A percentile compares a stretch with the other conserved stretches of the same genome.
phyloP scores from a whole-genome alignment of 2,329 filamentous ascomycete species.

The Clathrospora elynae region DNA sequence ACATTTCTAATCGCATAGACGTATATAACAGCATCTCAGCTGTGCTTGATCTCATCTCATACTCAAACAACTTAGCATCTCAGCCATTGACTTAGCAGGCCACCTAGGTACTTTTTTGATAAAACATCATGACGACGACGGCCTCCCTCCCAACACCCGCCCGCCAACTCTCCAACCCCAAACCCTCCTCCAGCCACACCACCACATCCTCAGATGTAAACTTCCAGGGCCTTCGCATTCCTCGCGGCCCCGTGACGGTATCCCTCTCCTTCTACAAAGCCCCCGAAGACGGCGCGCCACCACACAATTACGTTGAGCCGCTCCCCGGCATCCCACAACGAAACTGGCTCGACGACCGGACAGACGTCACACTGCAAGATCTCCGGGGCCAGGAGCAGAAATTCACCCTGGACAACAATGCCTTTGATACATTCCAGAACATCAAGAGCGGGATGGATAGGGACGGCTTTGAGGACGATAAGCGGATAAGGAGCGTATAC shows the following conservation, averaged over 20 bases:
- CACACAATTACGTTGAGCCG: slow-evolving; percentile 62
- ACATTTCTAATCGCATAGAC: slow-evolving; percentile 39
- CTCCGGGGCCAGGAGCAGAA: slow-evolving; percentile 71
- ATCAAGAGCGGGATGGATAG: slow-evolving; percentile 62
- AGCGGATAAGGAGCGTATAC: slow-evolving; percentile 71
- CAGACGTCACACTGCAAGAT: slow-evolving; percentile 68
- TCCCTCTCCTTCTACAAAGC: slow-evolving; percentile 38
- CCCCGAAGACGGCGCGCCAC: slow-evolving; percentile 35
- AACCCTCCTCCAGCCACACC: slow-evolving; percentile 31
- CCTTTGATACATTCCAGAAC: slow-evolving; percentile 69
- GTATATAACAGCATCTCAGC: slow-evolving; percentile 29
- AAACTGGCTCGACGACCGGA: slow-evolving; percentile 63
- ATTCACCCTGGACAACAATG: slow-evolving; percentile 73
- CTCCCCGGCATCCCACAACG: slow-evolving; percentile 66
- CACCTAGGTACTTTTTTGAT: slow-evolving; percentile 1
- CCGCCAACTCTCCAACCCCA: slow-evolving; percentile 46
- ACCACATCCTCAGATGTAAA: slow-evolving; percentile 41
- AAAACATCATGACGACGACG: slow-evolving; percentile 51
- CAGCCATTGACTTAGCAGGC: slow-evolving; percentile 12
- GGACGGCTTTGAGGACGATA: slow-evolving; percentile 68
- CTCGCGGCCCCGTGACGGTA: slow-evolving; percentile 35
- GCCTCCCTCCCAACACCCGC: slow-evolving; percentile 50
- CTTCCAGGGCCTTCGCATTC: slow-evolving; percentile 38
- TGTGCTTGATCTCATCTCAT: slow-evolving; percentile 11
- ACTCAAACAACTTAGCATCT: slow-evolving; percentile 16